Conservation (phyloP, 75 land plant genomes). For the Sequoia sempervirens region DNA sequence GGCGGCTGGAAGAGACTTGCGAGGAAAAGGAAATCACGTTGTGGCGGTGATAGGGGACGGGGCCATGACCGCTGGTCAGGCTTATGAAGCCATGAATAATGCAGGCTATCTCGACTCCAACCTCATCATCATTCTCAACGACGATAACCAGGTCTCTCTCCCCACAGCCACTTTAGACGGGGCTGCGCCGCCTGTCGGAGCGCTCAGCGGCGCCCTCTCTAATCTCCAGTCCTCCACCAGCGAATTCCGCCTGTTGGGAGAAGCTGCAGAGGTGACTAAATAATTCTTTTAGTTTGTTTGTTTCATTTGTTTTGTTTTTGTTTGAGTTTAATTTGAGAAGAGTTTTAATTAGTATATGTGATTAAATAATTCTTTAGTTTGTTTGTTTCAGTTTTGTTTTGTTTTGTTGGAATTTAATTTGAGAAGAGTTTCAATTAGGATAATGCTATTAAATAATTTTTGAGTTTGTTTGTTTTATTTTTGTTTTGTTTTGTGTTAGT, state of each 20-base stretch:
- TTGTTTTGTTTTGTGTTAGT: too few relatives aligned
- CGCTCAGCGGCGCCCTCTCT: constrained; percentile 45
- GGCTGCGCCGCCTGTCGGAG: constrained; percentile 77
- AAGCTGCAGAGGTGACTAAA: constrained; percentile 64
- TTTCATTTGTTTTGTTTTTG: too few relatives aligned
- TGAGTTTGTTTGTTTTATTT: too few relatives aligned
- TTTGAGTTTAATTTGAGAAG: too few relatives aligned
- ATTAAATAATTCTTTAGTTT: too few relatives aligned
- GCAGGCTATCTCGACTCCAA: constrained; percentile 75
- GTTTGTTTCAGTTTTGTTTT: too few relatives aligned
- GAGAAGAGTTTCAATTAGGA: too few relatives aligned
- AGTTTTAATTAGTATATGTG: too few relatives aligned
- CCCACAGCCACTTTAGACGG: constrained; percentile 86
- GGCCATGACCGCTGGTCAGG: constrained; percentile 85
- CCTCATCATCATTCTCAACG: constrained; percentile 69
- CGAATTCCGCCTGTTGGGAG: constrained; percentile 68
- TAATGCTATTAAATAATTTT: too few relatives aligned
- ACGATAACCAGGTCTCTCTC: constrained; percentile 70
- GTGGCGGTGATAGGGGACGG: constrained; percentile 80
- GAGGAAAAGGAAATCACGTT: constrained; percentile 58
- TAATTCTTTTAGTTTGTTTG: background rate
- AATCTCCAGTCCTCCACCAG: constrained; percentile 64
- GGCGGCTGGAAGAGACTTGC: constrained; percentile 78
- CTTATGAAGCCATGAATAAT: constrained; percentile 93
- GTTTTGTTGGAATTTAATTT: too few relatives aligned